phyloP scores from a whole-genome alignment of 2,329 filamentous ascomycete species.

The Beauveria pseudobassiana region DNA sequence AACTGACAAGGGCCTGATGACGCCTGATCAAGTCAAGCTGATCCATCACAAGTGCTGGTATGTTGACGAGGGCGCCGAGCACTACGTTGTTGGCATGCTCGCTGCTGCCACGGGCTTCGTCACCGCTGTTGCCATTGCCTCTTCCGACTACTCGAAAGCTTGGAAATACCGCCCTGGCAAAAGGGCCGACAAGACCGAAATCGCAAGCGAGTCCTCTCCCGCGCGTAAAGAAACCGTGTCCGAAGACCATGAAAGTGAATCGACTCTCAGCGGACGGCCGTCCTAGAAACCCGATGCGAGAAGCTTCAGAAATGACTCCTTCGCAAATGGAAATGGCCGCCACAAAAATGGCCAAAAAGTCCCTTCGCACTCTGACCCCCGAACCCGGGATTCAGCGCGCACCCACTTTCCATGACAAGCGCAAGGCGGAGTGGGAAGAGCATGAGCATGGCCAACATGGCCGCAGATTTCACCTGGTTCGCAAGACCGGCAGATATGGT shows the following conservation, averaged over 20 bases:
- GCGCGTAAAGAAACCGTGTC: background rate
- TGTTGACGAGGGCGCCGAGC: slow-evolving; percentile 55
- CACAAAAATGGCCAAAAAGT: slow-evolving; percentile 24
- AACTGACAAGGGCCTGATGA: slow-evolving; percentile 44
- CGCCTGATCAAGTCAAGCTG: slow-evolving; percentile 51
- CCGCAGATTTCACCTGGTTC: slow-evolving; percentile 19
- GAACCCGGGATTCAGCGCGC: slow-evolving; percentile 11
- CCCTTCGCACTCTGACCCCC: slow-evolving; percentile 39
- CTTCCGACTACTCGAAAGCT: slow-evolving; percentile 16
- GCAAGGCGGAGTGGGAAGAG: slow-evolving; percentile 19
- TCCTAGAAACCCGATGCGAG: background rate
- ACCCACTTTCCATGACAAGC: slow-evolving; percentile 17
- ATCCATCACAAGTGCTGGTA: slow-evolving; percentile 45
- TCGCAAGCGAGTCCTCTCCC: background rate
- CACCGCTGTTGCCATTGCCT: slow-evolving; percentile 53
- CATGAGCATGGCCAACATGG: slow-evolving; percentile 22
- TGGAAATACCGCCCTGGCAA: slow-evolving; percentile 12
- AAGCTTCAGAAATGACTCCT: slow-evolving; percentile 14
- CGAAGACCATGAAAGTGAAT: too few species aligned
- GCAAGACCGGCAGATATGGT: slow-evolving; percentile 45
- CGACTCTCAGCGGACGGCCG: too few species aligned
- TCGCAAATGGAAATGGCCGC: slow-evolving; percentile 24
- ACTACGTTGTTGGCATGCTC: slow-evolving; percentile 57
- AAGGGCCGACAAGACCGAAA: background rate
- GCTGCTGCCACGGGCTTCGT: slow-evolving; percentile 60